phyloP scores from a whole-genome alignment of 768 basidiomycete genomes.

The Scleroderma citrinum region DNA sequence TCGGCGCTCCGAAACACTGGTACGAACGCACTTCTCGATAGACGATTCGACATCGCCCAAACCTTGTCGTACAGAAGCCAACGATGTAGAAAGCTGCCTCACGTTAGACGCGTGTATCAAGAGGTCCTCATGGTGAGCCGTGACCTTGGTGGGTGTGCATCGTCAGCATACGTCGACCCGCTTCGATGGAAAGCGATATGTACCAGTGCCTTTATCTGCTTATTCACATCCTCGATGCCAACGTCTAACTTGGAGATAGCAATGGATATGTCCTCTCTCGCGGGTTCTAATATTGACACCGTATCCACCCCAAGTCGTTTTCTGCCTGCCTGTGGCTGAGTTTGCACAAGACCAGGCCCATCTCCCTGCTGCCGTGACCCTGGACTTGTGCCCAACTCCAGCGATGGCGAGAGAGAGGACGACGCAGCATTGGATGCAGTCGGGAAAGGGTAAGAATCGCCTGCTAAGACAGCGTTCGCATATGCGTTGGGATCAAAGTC shows the following conservation, averaged over 20 bases:
- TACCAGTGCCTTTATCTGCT: constrained; percentile 83
- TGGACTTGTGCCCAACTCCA: not conserved
- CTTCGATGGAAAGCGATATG: constrained; percentile 20
- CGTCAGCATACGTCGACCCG: not conserved
- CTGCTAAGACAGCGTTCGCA: constrained; percentile 85
- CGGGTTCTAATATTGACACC: constrained; percentile 41
- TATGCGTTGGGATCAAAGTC: constrained; percentile 87
- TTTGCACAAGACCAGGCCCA: constrained; percentile 2
- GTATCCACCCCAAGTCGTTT: not conserved
- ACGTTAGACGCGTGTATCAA: constrained; percentile 78
- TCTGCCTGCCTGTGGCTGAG: constrained; percentile 15
- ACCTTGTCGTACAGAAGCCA: constrained; percentile 61
- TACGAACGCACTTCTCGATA: constrained; percentile 59
- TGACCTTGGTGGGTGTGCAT: constrained; percentile 47
- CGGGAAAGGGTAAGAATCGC: constrained; percentile 62
- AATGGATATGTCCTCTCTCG: constrained; percentile 83
- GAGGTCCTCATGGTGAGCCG: constrained; percentile 75
- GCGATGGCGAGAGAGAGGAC: not conserved
- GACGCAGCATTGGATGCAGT: not conserved
- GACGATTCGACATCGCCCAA: constrained; percentile 70
- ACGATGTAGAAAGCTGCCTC: constrained; percentile 60
- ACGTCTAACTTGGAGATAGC: constrained; percentile 84
- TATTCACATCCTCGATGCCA: constrained; percentile 87
- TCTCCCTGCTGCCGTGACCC: not conserved
- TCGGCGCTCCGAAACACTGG: not conserved